phyloP scores from a whole-genome alignment of 495 filamentous ascomycete genomes.

The Annulohypoxylon bovei region DNA sequence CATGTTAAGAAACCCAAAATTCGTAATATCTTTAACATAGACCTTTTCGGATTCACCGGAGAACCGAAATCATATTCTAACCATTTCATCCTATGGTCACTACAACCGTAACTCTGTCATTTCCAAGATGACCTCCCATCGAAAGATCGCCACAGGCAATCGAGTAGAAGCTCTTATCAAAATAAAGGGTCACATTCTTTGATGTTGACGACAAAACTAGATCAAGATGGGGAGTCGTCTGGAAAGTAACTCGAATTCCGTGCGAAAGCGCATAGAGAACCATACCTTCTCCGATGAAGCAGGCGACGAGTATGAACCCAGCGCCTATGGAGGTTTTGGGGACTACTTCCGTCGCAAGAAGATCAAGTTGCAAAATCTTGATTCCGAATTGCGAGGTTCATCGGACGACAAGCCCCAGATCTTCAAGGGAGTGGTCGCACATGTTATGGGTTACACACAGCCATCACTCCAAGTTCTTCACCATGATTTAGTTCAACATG shows the following conservation, averaged over 20 bases:
- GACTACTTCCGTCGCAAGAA: constrained; percentile 96
- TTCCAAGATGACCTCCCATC: constrained; percentile 39
- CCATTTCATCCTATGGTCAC: background rate
- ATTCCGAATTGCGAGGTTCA: constrained; percentile 76
- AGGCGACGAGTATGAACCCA: constrained; percentile 91
- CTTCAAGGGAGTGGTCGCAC: constrained; percentile 87
- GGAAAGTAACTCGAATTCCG: constrained; percentile 76
- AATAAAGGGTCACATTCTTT: constrained; percentile 13
- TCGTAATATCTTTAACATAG: background rate
- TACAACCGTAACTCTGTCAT: background rate
- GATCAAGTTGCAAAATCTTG: constrained; percentile 92
- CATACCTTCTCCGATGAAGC: constrained; percentile 71
- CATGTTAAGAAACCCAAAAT: background rate
- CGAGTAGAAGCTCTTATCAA: constrained; percentile 20
- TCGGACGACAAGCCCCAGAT: constrained; percentile 77
- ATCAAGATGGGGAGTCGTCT: constrained; percentile 80
- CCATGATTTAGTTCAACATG: constrained; percentile 84
- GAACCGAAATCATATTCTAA: background rate
- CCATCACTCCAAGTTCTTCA: constrained; percentile 89
- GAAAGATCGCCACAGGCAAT: constrained; percentile 36
- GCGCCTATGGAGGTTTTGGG: constrained; percentile 84
- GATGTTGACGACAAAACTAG: background rate
- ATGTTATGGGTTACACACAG: constrained; percentile 94
- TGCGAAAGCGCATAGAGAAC: constrained; percentile 84
- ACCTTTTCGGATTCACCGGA: background rate